Evolutionary conservation across 1,139 yeast species (phyloP).

Genomic region (Nakaseomyces bracarensis): DNA sequence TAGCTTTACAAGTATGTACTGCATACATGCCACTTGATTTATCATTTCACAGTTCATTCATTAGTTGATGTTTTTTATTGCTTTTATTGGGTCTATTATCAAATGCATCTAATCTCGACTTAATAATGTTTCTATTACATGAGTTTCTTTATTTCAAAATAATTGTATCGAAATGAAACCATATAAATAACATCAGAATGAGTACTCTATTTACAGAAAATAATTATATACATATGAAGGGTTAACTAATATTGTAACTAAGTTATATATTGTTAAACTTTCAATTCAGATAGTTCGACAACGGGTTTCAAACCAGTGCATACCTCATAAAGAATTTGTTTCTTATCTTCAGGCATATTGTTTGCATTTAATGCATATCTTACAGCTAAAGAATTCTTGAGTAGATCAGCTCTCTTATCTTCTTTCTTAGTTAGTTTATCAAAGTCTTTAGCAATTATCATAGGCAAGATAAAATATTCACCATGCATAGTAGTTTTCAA

Average conservation of each 20-base stretch:
- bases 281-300: constrained; percentile 16
- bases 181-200: not conserved
- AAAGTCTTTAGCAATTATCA: constrained; percentile 13
- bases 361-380: constrained; percentile 21
- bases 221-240: not conserved
- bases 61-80: too few relatives aligned
- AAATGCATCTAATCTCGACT: too few relatives aligned
- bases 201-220: not conserved
- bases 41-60: too few relatives aligned
- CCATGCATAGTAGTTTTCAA: constrained; percentile 19
- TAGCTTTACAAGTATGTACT: too few relatives aligned
- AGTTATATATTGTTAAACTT: constrained; percentile 10
- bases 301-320: constrained; percentile 29
- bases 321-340: constrained; percentile 21
- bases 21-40: too few relatives aligned
- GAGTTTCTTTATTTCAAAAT: too few relatives aligned
- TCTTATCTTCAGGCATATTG: constrained; percentile 13
- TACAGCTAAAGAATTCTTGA: constrained; percentile 18
- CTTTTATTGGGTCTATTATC: too few relatives aligned
- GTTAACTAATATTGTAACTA: too few relatives aligned
- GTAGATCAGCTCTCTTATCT: constrained; percentile 16
- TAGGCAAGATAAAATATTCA: constrained; percentile 15
- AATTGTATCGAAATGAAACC: too few relatives aligned
- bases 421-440: constrained; percentile 16
- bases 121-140: too few relatives aligned